Conservation (phyloP, 345 rosid species). For the Gossypium arboreum region DNA sequence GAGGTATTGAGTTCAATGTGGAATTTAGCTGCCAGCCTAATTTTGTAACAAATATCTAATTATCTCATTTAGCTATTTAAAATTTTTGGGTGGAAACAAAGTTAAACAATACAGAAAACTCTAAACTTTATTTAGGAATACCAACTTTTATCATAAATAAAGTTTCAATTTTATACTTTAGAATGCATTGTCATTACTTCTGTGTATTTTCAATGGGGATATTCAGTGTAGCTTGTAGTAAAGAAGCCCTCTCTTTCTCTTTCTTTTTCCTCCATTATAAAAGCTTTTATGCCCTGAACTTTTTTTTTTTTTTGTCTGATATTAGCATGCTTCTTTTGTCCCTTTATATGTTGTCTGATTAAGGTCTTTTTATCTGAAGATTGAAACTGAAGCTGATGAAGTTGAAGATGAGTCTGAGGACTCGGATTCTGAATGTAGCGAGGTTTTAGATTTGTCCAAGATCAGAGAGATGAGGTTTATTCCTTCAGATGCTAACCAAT, state of each 20-base stretch:
- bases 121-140: neutral
- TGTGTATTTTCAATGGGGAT: neutral
- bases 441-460: slow-evolving; percentile 55
- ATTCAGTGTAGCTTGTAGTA: neutral
- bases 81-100: neutral
- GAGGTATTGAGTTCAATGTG: neutral
- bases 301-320: neutral
- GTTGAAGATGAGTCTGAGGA: slow-evolving; percentile 51
- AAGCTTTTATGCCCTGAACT: neutral
- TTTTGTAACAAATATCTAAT: no score
- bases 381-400: slow-evolving; percentile 65
- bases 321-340: neutral
- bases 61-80: no score
- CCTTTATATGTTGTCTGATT: slow-evolving; percentile 5
- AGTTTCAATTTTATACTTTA: neutral
- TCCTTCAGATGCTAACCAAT: slow-evolving; percentile 77
- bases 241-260: neutral
- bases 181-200: neutral
- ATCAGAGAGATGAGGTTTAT: slow-evolving; percentile 87
- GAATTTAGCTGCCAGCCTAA: no score
- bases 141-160: neutral
- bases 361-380: slow-evolving; percentile 34
- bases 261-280: neutral
- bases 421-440: slow-evolving; percentile 55
- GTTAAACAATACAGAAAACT: neutral